Evolutionary conservation across 495 filamentous ascomycete genomes (phyloP), one percentile per base, ranked within the genome.

Genomic region (Podospora appendiculata): DNA sequence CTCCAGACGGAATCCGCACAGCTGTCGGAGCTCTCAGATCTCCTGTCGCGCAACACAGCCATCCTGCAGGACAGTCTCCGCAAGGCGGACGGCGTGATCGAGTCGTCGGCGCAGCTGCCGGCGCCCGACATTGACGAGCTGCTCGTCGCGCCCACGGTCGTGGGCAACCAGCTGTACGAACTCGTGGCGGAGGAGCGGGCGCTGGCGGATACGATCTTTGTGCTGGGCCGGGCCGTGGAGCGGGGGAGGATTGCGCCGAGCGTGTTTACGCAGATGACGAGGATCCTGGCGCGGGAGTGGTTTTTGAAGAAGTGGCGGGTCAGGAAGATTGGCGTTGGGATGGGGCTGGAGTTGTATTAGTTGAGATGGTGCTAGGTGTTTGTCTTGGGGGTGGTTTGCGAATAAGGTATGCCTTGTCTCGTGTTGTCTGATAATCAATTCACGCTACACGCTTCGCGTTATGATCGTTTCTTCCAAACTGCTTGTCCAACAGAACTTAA

Each of bases 141-240:
- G 34, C 76, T 98, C 9, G 89, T 96, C n/a, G 90, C 91, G 6
- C 89, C 90, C 1, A 95, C 90, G 0, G 87, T 97, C 4, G 91
- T 96, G 17, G 90, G 86, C 7, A 88, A 87, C 58, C 93, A 98
- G 76, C 70, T 98, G 50, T 98, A 96, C 66, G 83, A 86, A 52
- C 72, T 90, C 3, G 87, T 88, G 18, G 86, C 89, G 1, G 93
- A 97, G 64, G 92, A 95, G 64, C 76, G 83, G 46, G 88, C 84
- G 7, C 77, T 93, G 38, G 86, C 83, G 48, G 91, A 96, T 57
- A 86, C 87, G 19, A 82, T 96, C 55, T 93, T 89, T 59, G 83
- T 91, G 19, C 75, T 98, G 40, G 88, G 89, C 25, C 75, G 83
- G 41, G 93, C 86, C 11, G 74, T 96, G 38, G 90, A 94, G 65